These are phyloP conservation scores for Kwoniella sp. DNA, from an alignment of 768 basidiomycete species.

Conservation along the genomic window DNA sequence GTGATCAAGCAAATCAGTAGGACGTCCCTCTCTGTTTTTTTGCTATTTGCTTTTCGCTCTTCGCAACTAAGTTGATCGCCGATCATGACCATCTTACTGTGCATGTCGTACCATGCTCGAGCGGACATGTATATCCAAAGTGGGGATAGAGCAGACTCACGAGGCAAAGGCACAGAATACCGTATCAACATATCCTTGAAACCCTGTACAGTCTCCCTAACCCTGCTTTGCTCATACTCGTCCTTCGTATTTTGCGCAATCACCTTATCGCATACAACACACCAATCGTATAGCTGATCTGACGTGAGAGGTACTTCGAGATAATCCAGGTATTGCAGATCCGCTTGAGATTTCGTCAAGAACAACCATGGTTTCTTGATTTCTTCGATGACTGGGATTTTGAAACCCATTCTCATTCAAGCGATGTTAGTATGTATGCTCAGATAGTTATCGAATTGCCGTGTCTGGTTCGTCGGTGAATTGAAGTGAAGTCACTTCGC, in stretches of 20 bases:
- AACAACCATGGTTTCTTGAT: background rate
- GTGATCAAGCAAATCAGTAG: no score
- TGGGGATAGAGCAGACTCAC: no score
- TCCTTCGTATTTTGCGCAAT: background rate
- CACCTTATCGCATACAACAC: background rate
- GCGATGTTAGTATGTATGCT: no score
- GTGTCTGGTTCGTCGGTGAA: no score
- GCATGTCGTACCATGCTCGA: no score
- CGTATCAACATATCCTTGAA: conserved; percentile 1
- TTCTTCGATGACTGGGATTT: background rate
- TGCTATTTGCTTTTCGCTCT: no score
- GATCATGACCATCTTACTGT: no score
- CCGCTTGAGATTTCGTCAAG: background rate
- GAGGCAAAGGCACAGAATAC: background rate
- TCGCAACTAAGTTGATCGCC: no score
- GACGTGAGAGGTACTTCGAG: background rate
- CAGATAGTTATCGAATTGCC: no score
- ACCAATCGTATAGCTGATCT: background rate
- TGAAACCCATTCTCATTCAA: background rate
- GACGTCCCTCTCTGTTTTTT: no score
- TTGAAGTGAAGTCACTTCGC: no score
- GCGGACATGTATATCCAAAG: no score
- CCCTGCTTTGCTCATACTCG: background rate
- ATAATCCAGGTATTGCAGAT: background rate
- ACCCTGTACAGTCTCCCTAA: background rate